Evolutionary conservation across 257 asterid genomes (phyloP).

Genomic region (Hygrophila difformis): DNA sequence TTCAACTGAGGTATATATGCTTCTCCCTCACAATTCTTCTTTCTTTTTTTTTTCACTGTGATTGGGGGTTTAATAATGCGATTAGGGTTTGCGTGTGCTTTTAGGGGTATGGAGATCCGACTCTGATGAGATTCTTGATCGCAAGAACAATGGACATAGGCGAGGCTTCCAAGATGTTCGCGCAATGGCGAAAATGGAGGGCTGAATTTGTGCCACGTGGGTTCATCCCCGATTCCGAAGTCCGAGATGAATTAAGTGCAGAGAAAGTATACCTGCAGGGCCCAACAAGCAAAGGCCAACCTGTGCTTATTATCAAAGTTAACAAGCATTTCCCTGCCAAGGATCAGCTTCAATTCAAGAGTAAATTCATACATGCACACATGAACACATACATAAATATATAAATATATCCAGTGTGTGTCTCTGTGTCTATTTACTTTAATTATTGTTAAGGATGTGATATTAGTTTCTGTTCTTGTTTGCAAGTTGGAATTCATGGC

Average conservation of each 20-base stretch:
- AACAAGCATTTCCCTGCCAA: slow-evolving; percentile 48
- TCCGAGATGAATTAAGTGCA: slow-evolving; percentile 44
- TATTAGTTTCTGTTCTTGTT: too few species aligned
- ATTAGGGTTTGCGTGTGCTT: too few species aligned
- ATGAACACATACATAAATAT: too few species aligned
- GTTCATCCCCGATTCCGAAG: slow-evolving; percentile 47
- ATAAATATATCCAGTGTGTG: too few species aligned
- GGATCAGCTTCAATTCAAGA: slow-evolving; percentile 83
- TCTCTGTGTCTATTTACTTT: too few species aligned
- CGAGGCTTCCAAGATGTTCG: slow-evolving; percentile 80
- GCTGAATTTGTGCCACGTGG: slow-evolving; percentile 50
- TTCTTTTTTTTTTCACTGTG: too few species aligned
- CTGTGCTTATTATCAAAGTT: slow-evolving; percentile 38
- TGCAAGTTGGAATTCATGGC: too few species aligned
- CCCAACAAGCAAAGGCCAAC: slow-evolving; percentile 37
- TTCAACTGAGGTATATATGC: slow-evolving; percentile 41
- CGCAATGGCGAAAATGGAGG: slow-evolving; percentile 82
- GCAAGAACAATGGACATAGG: slow-evolving; percentile 74
- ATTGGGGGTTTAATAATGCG: not conserved
- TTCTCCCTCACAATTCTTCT: too few species aligned
- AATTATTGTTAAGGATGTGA: too few species aligned
- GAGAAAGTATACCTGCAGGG: slow-evolving; percentile 56
- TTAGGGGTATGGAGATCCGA: slow-evolving; percentile 51
- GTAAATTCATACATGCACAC: too few species aligned
- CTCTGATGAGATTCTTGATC: slow-evolving; percentile 74